Conservation (phyloP, 352 stramenopile species). For the Pythium vanterpoolii region DNA sequence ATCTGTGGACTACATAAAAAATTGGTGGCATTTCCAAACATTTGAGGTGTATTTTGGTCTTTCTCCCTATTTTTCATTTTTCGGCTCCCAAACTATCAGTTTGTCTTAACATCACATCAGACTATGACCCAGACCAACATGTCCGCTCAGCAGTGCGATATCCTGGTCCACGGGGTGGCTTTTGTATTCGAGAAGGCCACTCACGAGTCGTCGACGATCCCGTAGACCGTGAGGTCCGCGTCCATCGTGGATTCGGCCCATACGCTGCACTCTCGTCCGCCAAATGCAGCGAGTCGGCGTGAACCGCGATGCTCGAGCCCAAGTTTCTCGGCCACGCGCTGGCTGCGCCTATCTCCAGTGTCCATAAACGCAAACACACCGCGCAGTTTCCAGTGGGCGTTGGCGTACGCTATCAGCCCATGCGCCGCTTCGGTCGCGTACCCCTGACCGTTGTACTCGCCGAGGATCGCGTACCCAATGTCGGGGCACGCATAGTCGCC, state of each 20-base stretch:
- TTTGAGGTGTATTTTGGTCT: too few relatives aligned
- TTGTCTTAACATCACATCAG: too few relatives aligned
- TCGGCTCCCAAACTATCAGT: too few relatives aligned
- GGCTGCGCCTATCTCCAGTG: constrained; percentile 8
- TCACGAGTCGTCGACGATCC: constrained; percentile 4
- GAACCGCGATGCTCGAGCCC: constrained; percentile 6
- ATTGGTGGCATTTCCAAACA: too few relatives aligned
- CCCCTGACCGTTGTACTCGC: constrained; percentile 16
- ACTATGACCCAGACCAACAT: too few relatives aligned
- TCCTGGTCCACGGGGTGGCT: too few relatives aligned
- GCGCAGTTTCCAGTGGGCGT: constrained; percentile 7
- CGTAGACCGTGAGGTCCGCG: constrained; percentile 15
- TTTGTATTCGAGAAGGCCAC: too few relatives aligned
- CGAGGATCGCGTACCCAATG: constrained; percentile 18
- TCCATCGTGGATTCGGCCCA: constrained; percentile 16
- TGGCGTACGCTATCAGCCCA: constrained; percentile 15
- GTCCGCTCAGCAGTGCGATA: too few relatives aligned
- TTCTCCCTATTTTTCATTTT: too few relatives aligned
- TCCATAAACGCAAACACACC: constrained; percentile 24
- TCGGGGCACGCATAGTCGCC: constrained; percentile 14
- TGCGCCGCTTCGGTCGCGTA: constrained; percentile 18
- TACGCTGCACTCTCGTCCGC: constrained; percentile 5
- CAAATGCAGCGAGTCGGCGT: constrained; percentile 9
- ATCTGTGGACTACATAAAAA: too few relatives aligned
- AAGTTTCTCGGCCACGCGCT: constrained; percentile 21